Evolutionary conservation across 495 filamentous ascomycete species (phyloP).

Genomic region (Jackrogersella minutella): DNA sequence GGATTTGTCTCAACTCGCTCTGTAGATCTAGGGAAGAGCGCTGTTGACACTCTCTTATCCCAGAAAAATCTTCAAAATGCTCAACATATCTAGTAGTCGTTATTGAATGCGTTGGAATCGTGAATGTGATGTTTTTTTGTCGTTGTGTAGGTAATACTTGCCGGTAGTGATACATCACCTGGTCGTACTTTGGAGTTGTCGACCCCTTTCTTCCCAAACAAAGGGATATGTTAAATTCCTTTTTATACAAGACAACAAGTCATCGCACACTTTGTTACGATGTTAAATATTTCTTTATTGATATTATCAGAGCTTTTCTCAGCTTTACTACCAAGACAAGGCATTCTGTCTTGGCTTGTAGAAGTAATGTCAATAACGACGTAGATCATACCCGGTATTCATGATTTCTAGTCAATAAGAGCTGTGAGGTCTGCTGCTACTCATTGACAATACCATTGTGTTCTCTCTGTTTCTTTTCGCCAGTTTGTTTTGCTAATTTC

Average conservation of each 20-base stretch:
- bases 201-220: not conserved
- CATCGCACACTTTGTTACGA: not conserved
- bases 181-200: no score
- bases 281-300: not conserved
- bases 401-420: slow-evolving; percentile 8
- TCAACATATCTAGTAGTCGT: no score
- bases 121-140: no score
- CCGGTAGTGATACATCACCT: no score
- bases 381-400: not conserved
- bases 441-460: not conserved
- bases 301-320: not conserved
- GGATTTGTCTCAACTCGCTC: no score
- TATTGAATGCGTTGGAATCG: no score
- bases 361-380: not conserved
- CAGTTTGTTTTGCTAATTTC: not conserved
- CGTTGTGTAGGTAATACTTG: no score
- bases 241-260: not conserved
- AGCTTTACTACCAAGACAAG: slow-evolving; percentile 12
- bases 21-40: no score
- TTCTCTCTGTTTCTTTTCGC: not conserved
- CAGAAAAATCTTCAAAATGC: no score
- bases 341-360: slow-evolving; percentile 1
- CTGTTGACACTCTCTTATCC: no score
- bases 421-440: not conserved
- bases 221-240: not conserved